Base-by-base conservation (phyloP, 306 rosid species). In the Hippophae gyantsensis region DNA sequence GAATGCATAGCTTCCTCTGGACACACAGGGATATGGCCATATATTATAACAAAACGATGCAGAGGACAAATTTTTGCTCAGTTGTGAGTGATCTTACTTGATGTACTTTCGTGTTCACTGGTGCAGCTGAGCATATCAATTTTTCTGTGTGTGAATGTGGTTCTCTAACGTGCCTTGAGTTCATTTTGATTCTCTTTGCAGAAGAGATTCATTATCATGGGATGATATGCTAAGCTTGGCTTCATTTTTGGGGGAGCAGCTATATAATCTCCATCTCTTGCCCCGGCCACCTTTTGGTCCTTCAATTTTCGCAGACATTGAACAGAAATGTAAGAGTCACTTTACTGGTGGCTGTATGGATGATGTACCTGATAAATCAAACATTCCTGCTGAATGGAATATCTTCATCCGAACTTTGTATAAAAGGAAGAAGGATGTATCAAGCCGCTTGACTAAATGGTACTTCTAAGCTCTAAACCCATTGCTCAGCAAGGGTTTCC, bases 231-330 rank as follows among this genome's bases (percentile, higher is more conserved):
- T 84, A 61, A 76, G 61, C 73, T 69, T 92, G 63, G 96, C 96
- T 66, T 83, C 95, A 54, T 92, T 92, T 69, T 60, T 88, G 68
- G 99, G 95, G 14, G 93, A 85, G 78, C 93, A 85, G 76, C 75
- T 92, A 56, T 72, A 68, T 55, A 72, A 80, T 62, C 82, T 92
- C 67, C 99, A 92, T 77, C 95, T 92, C 74, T 73, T 92, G 84
- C 87, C 92, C 49, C 80, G 47, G 61, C 96, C 96, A 65, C 79
- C 89, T 61, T 25, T 73, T 43, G 70, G 57, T 62, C 12, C 58
- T 78, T 73, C 78, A 57, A 71, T 43, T 66, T 67, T 62, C 51
- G 53, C 81, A 13, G 71, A 79, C 63, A 51, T 70, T 61, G 76
- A 75, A 60, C 70, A 12, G 48, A 74, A 74, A 25, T 54, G 52